Conservation (phyloP, 345 rosid genomes). For the Mangifera indica region DNA sequence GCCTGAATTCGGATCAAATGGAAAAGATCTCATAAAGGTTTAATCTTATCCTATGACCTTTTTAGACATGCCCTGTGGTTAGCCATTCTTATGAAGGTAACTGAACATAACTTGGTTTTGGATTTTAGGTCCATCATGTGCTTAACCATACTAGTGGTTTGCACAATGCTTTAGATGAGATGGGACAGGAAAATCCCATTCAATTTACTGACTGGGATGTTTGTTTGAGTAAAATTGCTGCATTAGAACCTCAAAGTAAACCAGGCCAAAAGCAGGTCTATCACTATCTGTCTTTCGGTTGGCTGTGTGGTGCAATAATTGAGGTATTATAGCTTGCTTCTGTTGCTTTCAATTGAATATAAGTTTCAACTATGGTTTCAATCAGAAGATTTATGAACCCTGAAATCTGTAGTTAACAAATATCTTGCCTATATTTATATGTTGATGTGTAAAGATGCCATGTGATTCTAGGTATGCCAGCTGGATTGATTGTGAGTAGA, state of each 20-base stretch:
- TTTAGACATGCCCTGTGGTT: neutral
- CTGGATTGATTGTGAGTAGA: neutral
- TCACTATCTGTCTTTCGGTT: constrained; percentile 86
- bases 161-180: constrained; percentile 65
- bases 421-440: too few species aligned
- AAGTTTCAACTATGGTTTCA: too few species aligned
- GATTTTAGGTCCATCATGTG: constrained; percentile 77
- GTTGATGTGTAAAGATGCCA: neutral
- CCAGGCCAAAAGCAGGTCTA: constrained; percentile 78
- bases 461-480: neutral
- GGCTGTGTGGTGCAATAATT: constrained; percentile 92
- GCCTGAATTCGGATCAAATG: constrained; percentile 75
- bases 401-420: too few species aligned
- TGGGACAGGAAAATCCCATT: constrained; percentile 57
- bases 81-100: too few species aligned
- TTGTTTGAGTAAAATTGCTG: constrained; percentile 66
- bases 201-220: constrained; percentile 71
- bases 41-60: constrained; percentile 8
- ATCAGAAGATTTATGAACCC: too few species aligned
- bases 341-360: too few species aligned
- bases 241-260: constrained; percentile 66
- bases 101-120: constrained; percentile 18
- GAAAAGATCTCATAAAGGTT: constrained; percentile 82
- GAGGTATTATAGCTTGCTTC: constrained; percentile 50
- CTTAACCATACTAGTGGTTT: constrained; percentile 96